Conservation (phyloP, 2,329 filamentous ascomycete species). For the Sporothrix curviconia region DNA sequence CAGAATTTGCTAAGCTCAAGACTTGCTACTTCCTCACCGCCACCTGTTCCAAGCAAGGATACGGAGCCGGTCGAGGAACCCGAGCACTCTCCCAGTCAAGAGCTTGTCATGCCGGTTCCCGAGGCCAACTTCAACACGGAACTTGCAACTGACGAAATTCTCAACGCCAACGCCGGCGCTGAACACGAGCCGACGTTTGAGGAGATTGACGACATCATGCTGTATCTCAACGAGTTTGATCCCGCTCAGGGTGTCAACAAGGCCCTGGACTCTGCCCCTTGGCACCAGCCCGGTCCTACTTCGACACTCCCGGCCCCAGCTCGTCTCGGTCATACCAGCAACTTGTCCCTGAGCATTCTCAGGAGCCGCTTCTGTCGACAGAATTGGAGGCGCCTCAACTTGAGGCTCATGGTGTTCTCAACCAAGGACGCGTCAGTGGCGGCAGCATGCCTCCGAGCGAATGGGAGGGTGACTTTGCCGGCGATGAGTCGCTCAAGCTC, state of each 20-base stretch:
- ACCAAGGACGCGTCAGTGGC: slow-evolving; percentile 55
- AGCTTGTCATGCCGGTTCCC: slow-evolving; percentile 6
- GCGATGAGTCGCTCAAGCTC: slow-evolving; percentile 77
- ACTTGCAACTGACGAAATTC: slow-evolving; percentile 11
- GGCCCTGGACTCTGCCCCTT: slow-evolving; percentile 38
- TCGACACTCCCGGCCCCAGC: slow-evolving; percentile 43
- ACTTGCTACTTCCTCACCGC: slow-evolving; percentile 37
- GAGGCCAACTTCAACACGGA: slow-evolving; percentile 5
- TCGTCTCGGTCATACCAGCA: slow-evolving; percentile 8
- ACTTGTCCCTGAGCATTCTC: slow-evolving; percentile 38
- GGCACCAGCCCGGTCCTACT: slow-evolving; percentile 40
- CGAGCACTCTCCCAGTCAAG: background rate
- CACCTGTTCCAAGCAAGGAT: slow-evolving; percentile 24
- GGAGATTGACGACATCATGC: slow-evolving; percentile 91
- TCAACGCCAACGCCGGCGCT: slow-evolving; percentile 21
- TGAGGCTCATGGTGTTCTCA: slow-evolving; percentile 46
- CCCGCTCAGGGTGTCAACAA: slow-evolving; percentile 70
- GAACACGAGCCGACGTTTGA: slow-evolving; percentile 55
- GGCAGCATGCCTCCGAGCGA: slow-evolving; percentile 70
- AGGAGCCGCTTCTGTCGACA: slow-evolving; percentile 40
- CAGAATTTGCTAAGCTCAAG: slow-evolving; percentile 39
- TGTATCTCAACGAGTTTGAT: slow-evolving; percentile 67
- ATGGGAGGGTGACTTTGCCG: slow-evolving; percentile 83
- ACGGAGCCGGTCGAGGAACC: slow-evolving; percentile 22
- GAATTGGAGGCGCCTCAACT: slow-evolving; percentile 33